These are phyloP conservation scores for Camelina sativa DNA, from an alignment of 345 rosid genomes.

Conservation along the genomic window DNA sequence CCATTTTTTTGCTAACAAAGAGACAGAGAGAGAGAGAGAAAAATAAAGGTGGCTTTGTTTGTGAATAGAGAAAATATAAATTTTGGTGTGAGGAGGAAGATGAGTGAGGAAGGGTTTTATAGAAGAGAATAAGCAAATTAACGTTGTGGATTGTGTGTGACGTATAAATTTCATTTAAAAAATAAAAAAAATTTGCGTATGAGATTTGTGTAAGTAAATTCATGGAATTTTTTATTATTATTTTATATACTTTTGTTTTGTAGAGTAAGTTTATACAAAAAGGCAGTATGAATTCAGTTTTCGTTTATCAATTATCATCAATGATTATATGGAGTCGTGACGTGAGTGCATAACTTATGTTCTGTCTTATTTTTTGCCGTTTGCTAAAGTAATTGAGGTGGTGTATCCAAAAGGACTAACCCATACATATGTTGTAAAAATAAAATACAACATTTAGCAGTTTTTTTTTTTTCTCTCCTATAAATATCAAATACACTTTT, in stretches of 20 bases:
- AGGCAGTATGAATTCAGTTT: not conserved
- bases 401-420: conserved; percentile 3
- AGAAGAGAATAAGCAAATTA: conserved; percentile 31
- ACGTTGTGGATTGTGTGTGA: conserved; percentile 39
- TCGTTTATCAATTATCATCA: conserved; percentile 1
- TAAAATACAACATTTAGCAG: not conserved
- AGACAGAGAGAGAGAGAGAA: not conserved
- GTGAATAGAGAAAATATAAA: conserved; percentile 22
- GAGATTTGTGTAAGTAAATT: conserved; percentile 15
- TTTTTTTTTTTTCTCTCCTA: not conserved
- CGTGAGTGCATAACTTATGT: conserved; percentile 26
- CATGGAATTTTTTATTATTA: not conserved
- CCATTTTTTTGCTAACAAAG: conserved; percentile 42
- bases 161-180: conserved; percentile 19
- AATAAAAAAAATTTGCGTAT: too few relatives aligned
- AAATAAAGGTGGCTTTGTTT: not conserved
- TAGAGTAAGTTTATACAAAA: not conserved
- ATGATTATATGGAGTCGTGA: conserved; percentile 42
- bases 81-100: conserved; percentile 41
- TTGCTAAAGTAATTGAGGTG: conserved; percentile 4
- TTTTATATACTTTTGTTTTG: not conserved
- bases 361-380: conserved; percentile 16
- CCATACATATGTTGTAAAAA: not conserved
- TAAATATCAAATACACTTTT: not conserved
- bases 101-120: conserved; percentile 41